Percentiles rank a stretch among this genome's conserved stretches.
Evolutionary conservation across 306 rosid species (phyloP).

Genomic region (Quercus agrifolia): DNA sequence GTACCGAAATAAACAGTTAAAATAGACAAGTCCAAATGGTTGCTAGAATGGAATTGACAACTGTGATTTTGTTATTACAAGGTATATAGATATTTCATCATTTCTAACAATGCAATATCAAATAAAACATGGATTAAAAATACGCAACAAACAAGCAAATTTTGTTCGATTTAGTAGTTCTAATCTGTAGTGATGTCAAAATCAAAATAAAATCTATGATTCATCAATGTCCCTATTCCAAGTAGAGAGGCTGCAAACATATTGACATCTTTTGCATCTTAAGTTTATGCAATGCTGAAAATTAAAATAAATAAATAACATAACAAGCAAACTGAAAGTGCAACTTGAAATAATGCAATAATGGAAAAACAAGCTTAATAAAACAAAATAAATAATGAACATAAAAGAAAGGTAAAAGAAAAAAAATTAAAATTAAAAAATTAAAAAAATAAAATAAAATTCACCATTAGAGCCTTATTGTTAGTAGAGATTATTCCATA

Average conservation of each 20-base stretch:
- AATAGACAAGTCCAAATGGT: too few relatives aligned
- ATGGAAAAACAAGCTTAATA: background rate
- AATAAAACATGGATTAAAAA: background rate
- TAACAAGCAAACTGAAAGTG: background rate
- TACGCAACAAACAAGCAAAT: background rate
- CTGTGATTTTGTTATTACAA: too few relatives aligned
- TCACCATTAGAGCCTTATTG: background rate
- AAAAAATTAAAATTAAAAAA: background rate
- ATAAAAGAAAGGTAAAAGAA: background rate
- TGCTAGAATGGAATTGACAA: too few relatives aligned
- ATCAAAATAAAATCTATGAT: background rate
- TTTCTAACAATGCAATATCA: background rate
- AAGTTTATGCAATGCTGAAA: background rate
- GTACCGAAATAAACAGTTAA: too few relatives aligned
- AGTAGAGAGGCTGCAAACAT: background rate
- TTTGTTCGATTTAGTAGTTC: background rate
- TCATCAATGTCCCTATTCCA: background rate
- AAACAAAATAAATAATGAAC: background rate
- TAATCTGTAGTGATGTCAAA: background rate
- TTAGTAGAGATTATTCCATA: background rate
- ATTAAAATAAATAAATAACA: background rate
- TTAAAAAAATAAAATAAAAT: background rate
- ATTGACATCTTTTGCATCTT: too few relatives aligned
- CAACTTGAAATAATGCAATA: background rate
- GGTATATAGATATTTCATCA: background rate